phyloP scores from a whole-genome alignment of 495 filamentous ascomycete genomes.

The Penicilliopsis zonata region DNA sequence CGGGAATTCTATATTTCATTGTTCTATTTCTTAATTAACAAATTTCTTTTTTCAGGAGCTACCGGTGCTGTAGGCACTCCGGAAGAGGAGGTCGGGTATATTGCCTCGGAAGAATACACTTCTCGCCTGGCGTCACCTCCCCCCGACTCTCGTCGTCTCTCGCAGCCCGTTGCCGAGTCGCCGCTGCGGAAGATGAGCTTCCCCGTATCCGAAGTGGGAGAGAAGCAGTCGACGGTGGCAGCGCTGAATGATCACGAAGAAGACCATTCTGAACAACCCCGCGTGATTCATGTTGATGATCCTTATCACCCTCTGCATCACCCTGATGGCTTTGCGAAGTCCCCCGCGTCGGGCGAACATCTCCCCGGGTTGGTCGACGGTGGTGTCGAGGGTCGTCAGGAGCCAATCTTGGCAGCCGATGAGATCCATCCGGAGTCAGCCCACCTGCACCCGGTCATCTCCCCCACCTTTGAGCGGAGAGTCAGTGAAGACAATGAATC shows the following conservation, averaged over 20 bases:
- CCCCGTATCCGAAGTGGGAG: slow-evolving; percentile 20
- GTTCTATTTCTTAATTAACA: not conserved
- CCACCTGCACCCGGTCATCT: slow-evolving; percentile 61
- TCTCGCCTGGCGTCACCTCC: slow-evolving; percentile 57
- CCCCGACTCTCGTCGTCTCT: slow-evolving; percentile 31
- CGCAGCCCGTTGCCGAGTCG: slow-evolving; percentile 41
- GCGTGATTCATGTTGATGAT: slow-evolving; percentile 67
- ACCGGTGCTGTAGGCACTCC: slow-evolving; percentile 47
- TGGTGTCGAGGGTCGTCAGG: slow-evolving; percentile 40
- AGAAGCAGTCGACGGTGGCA: slow-evolving; percentile 5
- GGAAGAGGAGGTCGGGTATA: slow-evolving; percentile 68
- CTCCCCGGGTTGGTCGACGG: slow-evolving; percentile 16
- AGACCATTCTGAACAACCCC: slow-evolving; percentile 39
- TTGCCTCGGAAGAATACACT: slow-evolving; percentile 66
- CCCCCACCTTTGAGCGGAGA: slow-evolving; percentile 48
- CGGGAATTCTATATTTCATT: not conserved
- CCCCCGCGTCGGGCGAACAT: slow-evolving; percentile 25
- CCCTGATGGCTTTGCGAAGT: slow-evolving; percentile 43
- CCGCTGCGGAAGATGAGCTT: slow-evolving; percentile 43
- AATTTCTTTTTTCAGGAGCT: slow-evolving; percentile 19
- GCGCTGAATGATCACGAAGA: slow-evolving; percentile 14
- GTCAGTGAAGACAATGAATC: slow-evolving; percentile 45
- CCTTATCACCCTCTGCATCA: slow-evolving; percentile 51
- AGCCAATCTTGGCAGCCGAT: slow-evolving; percentile 85
- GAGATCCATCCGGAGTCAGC: slow-evolving; percentile 72